phyloP scores from a whole-genome alignment of 2,329 filamentous ascomycete species.

The Madurella fahalii region DNA sequence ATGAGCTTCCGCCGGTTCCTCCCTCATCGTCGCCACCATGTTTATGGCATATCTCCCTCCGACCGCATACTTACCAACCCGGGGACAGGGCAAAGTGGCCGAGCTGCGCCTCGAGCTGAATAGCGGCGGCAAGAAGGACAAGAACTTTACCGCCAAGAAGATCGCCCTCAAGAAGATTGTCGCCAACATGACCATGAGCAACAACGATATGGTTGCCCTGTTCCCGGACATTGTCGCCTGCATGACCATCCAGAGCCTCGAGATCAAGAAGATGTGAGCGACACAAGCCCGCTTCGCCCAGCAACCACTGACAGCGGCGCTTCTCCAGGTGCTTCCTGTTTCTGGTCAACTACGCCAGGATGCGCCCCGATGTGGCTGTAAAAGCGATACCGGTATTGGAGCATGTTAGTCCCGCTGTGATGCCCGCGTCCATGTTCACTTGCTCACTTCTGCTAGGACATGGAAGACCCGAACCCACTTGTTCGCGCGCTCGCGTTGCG shows the following conservation, averaged over 20 bases:
- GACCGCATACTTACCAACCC: constrained; percentile 48
- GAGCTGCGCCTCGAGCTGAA: constrained; percentile 93
- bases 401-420: constrained; percentile 51
- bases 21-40: constrained; percentile 37
- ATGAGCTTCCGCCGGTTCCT: constrained; percentile 11
- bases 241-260: constrained; percentile 90
- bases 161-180: constrained; percentile 99
- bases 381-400: constrained; percentile 87
- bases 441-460: constrained; percentile 58
- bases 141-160: constrained; percentile 92
- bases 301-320: constrained; percentile 28
- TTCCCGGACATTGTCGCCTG: constrained; percentile 94
- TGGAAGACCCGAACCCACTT: constrained; percentile 88
- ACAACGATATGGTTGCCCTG: constrained; percentile 97
- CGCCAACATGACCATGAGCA: constrained; percentile 99
- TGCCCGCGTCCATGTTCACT: not conserved
- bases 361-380: constrained; percentile 89
- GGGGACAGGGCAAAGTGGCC: constrained; percentile 91
- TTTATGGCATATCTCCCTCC: constrained; percentile 52
- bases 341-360: constrained; percentile 91
- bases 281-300: not conserved
- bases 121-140: constrained; percentile 94
- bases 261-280: constrained; percentile 98
- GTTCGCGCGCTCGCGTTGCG: constrained; percentile 88
- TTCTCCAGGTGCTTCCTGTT: constrained; percentile 85